Evolutionary conservation across 2,329 filamentous ascomycete species (phyloP).

Genomic region (Xenosphaeropsis pyriputrescens): DNA sequence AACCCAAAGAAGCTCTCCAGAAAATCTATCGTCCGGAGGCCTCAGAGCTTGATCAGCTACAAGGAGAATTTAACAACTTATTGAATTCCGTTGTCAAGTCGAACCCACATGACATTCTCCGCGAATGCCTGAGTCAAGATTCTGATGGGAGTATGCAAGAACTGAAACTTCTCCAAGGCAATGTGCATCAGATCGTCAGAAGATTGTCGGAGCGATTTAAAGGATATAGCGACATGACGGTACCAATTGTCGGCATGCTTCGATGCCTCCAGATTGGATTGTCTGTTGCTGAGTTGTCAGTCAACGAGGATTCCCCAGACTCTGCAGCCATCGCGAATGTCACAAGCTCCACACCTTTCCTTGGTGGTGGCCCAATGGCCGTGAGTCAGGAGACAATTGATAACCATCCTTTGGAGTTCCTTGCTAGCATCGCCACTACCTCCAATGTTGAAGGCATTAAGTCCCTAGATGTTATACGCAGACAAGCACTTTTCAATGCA

Average conservation of each 20-base stretch:
- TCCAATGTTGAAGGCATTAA: conserved; percentile 31
- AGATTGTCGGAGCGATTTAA: conserved; percentile 58
- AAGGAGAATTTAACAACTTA: conserved; percentile 71
- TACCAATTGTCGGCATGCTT: conserved; percentile 65
- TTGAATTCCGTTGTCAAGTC: conserved; percentile 30
- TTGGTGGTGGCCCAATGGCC: conserved; percentile 25
- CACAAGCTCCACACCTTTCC: conserved; percentile 35
- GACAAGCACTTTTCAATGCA: conserved; percentile 44
- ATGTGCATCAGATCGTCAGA: conserved; percentile 53
- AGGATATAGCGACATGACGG: conserved; percentile 73
- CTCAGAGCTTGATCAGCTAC: conserved; percentile 56
- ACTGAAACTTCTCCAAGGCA: conserved; percentile 29
- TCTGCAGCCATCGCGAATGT: conserved; percentile 15
- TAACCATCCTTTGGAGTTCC: conserved; percentile 26
- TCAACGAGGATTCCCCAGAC: conserved; percentile 2
- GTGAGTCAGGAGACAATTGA: conserved; percentile 4
- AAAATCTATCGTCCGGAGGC: conserved; percentile 56
- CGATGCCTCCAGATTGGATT: conserved; percentile 66
- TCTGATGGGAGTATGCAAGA: conserved; percentile 11
- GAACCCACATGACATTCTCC: conserved; percentile 9
- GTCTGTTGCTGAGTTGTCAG: conserved; percentile 32
- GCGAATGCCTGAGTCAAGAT: conserved; percentile 23
- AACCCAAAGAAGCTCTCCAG: conserved; percentile 46
- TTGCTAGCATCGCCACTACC: conserved; percentile 30
- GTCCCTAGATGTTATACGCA: conserved; percentile 24